Percentiles rank a stretch among this genome's conserved stretches.
Evolutionary conservation across 371 early-diverging fungal species (phyloP).

Genomic region (Mortierella sp.): DNA sequence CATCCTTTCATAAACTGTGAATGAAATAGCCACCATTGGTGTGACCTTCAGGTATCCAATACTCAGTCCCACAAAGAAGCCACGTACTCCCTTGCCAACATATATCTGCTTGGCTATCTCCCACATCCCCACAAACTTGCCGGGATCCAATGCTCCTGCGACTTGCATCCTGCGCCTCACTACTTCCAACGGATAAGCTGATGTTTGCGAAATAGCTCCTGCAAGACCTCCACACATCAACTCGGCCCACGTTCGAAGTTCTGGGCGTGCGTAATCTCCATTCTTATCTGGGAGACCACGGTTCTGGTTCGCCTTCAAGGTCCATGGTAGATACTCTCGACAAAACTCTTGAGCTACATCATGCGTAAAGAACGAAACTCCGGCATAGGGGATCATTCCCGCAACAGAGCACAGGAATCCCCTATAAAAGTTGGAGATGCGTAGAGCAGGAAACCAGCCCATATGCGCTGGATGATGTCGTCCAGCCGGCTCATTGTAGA

Average conservation of each 20-base stretch:
- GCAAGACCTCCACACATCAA: slow-evolving; percentile 84
- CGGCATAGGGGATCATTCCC: slow-evolving; percentile 97
- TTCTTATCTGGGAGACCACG: slow-evolving; percentile 36
- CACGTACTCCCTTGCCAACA: slow-evolving; percentile 72
- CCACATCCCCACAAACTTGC: slow-evolving; percentile 62
- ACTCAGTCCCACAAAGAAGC: slow-evolving; percentile 92
- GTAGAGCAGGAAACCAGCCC: slow-evolving; percentile 2
- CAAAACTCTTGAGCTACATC: slow-evolving; percentile 69
- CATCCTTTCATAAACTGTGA: slow-evolving; percentile 85
- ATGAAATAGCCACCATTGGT: slow-evolving; percentile 91
- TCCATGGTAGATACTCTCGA: slow-evolving; percentile 59
- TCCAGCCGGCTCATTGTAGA: slow-evolving; percentile 62
- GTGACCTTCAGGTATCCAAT: slow-evolving; percentile 94
- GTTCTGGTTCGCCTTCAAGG: slow-evolving; percentile 38
- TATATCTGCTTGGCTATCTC: slow-evolving; percentile 73
- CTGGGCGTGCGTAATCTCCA: slow-evolving; percentile 40
- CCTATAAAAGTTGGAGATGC: slow-evolving; percentile 66
- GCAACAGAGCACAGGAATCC: slow-evolving; percentile 91
- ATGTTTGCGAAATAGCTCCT: slow-evolving; percentile 87
- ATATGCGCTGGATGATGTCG: slow-evolving; percentile 3
- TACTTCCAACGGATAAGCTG: slow-evolving; percentile 92
- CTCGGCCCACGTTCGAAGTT: slow-evolving; percentile 64
- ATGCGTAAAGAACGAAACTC: slow-evolving; percentile 88
- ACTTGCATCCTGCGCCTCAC: slow-evolving; percentile 94
- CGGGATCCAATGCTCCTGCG: slow-evolving; percentile 66